Conservation (phyloP, 129 eudicot species). For the Escallonia herrerae region DNA sequence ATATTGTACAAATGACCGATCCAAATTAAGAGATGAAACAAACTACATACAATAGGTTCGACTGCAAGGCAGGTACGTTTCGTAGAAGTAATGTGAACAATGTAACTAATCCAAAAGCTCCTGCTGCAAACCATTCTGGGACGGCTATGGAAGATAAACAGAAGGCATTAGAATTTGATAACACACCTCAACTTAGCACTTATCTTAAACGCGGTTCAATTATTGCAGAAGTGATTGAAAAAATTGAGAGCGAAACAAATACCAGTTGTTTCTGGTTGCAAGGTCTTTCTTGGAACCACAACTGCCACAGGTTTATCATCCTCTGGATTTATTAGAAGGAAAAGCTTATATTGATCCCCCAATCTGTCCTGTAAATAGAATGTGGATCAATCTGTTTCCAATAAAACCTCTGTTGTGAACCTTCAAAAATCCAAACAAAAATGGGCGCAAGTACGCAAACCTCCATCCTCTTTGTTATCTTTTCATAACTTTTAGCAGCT, state of each 20-base stretch:
- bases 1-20: not conserved
- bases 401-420: not conserved
- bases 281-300: slow-evolving; percentile 84
- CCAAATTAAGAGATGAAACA: not conserved
- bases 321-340: slow-evolving; percentile 83
- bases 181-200: too few species aligned
- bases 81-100: slow-evolving; percentile 86
- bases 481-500: slow-evolving; percentile 70
- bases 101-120: slow-evolving; percentile 86
- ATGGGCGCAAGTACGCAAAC: slow-evolving; percentile 31
- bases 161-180: not conserved
- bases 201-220: too few species aligned
- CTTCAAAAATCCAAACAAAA: not conserved
- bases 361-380: slow-evolving; percentile 64
- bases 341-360: slow-evolving; percentile 83
- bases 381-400: slow-evolving; percentile 19
- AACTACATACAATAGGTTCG: slow-evolving; percentile 66
- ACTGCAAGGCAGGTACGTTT: slow-evolving; percentile 84
- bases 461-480: slow-evolving; percentile 69
- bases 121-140: slow-evolving; percentile 99
- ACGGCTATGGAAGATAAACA: slow-evolving; percentile 52
- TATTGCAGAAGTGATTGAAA: not conserved
- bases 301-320: slow-evolving; percentile 99
- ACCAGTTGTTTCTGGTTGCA: slow-evolving; percentile 98
- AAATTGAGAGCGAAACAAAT: slow-evolving; percentile 1